Evolutionary conservation across 2,329 filamentous ascomycete genomes (phyloP).

Genomic region (Talaromyces sp.): DNA sequence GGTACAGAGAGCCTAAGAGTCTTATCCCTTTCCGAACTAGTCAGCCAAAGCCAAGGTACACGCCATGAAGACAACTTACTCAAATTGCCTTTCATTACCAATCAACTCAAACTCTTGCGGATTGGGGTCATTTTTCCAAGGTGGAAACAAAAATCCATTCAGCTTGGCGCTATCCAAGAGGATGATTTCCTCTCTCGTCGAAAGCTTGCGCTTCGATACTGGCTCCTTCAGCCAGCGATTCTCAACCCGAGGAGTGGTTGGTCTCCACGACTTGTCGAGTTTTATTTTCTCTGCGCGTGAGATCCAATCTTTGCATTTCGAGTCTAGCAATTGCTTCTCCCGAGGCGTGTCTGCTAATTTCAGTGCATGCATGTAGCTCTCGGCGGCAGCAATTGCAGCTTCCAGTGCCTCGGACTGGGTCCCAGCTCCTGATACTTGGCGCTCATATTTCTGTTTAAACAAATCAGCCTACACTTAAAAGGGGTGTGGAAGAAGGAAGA

Average conservation of each 20-base stretch:
- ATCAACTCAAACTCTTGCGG: constrained; percentile 59
- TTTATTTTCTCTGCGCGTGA: constrained; percentile 75
- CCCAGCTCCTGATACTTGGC: constrained; percentile 47
- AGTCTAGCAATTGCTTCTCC: constrained; percentile 64
- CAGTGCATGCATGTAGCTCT: constrained; percentile 76
- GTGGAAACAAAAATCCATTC: constrained; percentile 78
- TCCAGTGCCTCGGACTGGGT: constrained; percentile 65
- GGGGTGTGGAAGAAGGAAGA: neutral
- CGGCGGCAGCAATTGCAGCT: constrained; percentile 71
- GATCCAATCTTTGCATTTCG: constrained; percentile 68
- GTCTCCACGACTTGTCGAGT: constrained; percentile 30
- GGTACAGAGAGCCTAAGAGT: constrained; percentile 58
- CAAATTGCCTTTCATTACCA: constrained; percentile 55
- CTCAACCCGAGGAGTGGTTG: constrained; percentile 20
- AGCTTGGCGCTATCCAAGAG: constrained; percentile 73
- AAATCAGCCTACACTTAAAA: constrained; percentile 24
- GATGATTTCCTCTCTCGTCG: constrained; percentile 71
- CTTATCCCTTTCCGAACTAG: constrained; percentile 9
- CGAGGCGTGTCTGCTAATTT: constrained; percentile 56
- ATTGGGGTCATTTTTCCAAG: constrained; percentile 67
- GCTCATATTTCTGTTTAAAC: constrained; percentile 51
- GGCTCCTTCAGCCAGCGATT: constrained; percentile 44
- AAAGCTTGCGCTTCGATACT: constrained; percentile 56
- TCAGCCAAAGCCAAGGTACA: neutral
- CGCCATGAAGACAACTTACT: constrained; percentile 48